phyloP scores from a whole-genome alignment of 2,329 filamentous ascomycete genomes.

The Ophiocordyceps camponoti-leonardi region DNA sequence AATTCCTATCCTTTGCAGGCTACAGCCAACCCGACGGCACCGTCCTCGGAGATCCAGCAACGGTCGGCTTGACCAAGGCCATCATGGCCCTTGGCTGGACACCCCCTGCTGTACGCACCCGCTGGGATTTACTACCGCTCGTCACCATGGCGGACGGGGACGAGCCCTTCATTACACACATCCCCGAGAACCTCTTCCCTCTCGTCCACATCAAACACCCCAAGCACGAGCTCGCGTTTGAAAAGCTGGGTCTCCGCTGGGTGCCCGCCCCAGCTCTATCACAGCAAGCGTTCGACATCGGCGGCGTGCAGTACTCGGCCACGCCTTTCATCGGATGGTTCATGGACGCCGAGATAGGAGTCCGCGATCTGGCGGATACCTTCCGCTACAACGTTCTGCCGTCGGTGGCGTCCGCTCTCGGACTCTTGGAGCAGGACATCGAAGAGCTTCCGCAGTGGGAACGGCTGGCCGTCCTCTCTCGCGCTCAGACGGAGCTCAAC shows the following conservation, averaged over 20 bases:
- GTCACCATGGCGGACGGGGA: constrained; percentile 2
- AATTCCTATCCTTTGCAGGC: constrained; percentile 1
- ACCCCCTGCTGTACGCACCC: not conserved
- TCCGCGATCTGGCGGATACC: constrained; percentile 1
- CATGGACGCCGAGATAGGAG: constrained; percentile 2
- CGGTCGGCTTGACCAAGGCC: not conserved
- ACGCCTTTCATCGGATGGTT: constrained; percentile 2
- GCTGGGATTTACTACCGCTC: constrained; percentile 1
- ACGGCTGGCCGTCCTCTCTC: not conserved
- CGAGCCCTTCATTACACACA: not conserved
- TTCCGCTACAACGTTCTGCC: constrained; percentile 1
- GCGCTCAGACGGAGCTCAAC: constrained; percentile 1
- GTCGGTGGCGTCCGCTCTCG: not conserved
- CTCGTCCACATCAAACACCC: constrained; percentile 1
- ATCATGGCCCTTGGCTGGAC: not conserved
- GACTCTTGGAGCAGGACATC: not conserved
- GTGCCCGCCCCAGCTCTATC: constrained; percentile 1
- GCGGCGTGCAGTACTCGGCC: constrained; percentile 1
- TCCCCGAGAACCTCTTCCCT: constrained; percentile 1
- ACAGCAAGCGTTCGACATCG: constrained; percentile 1
- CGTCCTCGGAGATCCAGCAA: constrained; percentile 1
- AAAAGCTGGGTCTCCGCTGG: constrained; percentile 1
- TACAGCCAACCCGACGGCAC: constrained; percentile 1
- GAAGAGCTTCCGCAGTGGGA: constrained; percentile 1
- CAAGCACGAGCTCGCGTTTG: not conserved